Conservation (phyloP, 2,329 filamentous ascomycete genomes). For the Pleoardoris graminearum region DNA sequence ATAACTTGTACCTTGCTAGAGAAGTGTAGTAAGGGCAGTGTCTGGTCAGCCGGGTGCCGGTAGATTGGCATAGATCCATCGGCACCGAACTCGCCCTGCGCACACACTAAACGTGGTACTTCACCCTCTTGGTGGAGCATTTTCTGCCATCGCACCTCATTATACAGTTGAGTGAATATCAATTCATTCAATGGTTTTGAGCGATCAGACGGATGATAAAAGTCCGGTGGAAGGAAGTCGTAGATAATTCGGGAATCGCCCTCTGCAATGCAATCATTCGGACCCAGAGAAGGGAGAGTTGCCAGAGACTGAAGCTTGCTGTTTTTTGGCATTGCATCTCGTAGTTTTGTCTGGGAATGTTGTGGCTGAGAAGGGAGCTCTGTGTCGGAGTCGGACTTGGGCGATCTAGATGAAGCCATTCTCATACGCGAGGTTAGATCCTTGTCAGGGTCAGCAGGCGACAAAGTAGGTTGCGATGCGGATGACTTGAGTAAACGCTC, state of each 20-base stretch:
- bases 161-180: slow-evolving; percentile 70
- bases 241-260: slow-evolving; percentile 78
- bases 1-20: slow-evolving; percentile 72
- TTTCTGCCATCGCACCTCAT: slow-evolving; percentile 82
- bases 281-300: slow-evolving; percentile 47
- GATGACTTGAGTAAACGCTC: slow-evolving; percentile 34
- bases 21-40: slow-evolving; percentile 75
- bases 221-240: slow-evolving; percentile 63
- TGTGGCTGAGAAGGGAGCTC: slow-evolving; percentile 7
- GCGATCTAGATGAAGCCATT: slow-evolving; percentile 27
- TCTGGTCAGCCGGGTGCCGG: slow-evolving; percentile 88
- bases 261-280: slow-evolving; percentile 68
- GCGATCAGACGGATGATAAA: slow-evolving; percentile 29
- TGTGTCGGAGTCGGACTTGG: slow-evolving; percentile 30
- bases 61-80: slow-evolving; percentile 87
- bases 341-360: slow-evolving; percentile 8
- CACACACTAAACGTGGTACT: slow-evolving; percentile 87
- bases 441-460: slow-evolving; percentile 21
- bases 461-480: slow-evolving; percentile 32
- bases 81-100: slow-evolving; percentile 71
- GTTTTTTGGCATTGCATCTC: slow-evolving; percentile 18
- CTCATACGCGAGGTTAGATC: slow-evolving; percentile 35
- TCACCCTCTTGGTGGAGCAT: slow-evolving; percentile 93
- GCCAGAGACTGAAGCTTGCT: slow-evolving; percentile 46
- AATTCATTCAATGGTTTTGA: slow-evolving; percentile 54